Conservation (phyloP, 2,329 filamentous ascomycete species). For the Alternaria rosae region DNA sequence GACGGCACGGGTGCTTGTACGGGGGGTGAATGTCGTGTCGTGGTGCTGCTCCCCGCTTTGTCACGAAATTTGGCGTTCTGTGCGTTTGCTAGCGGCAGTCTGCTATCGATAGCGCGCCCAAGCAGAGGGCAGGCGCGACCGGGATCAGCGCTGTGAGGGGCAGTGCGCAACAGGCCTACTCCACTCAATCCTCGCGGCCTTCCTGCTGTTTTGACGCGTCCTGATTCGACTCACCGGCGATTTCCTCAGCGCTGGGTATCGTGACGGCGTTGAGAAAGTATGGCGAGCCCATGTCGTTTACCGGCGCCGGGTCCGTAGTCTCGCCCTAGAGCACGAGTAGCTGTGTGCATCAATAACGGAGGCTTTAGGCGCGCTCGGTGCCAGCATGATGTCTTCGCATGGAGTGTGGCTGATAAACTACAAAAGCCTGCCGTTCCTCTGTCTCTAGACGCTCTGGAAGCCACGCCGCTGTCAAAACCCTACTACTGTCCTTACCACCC, state of each 20-base stretch:
- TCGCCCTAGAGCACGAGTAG: slow-evolving; percentile 16
- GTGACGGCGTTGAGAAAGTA: slow-evolving; percentile 3
- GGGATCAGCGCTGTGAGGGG: not conserved
- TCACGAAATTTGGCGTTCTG: slow-evolving; percentile 25
- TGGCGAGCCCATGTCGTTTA: slow-evolving; percentile 13
- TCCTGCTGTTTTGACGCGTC: not conserved
- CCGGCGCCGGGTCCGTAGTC: slow-evolving; percentile 12
- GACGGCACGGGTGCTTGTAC: slow-evolving; percentile 10
- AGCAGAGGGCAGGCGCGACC: slow-evolving; percentile 1
- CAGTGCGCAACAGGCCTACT: slow-evolving; percentile 1
- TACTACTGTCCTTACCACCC: not conserved
- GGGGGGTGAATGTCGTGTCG: slow-evolving; percentile 17
- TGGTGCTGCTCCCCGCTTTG: slow-evolving; percentile 22
- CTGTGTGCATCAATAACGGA: slow-evolving; percentile 3
- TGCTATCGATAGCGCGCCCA: slow-evolving; percentile 26
- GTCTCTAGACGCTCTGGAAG: slow-evolving; percentile 21
- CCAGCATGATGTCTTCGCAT: slow-evolving; percentile 1
- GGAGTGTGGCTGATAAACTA: not conserved
- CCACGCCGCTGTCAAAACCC: slow-evolving; percentile 17
- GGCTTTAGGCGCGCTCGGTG: slow-evolving; percentile 8
- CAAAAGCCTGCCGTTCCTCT: slow-evolving; percentile 16
- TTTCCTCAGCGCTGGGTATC: not conserved
- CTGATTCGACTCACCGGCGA: slow-evolving; percentile 1
- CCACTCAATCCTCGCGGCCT: slow-evolving; percentile 5
- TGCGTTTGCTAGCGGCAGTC: slow-evolving; percentile 23